phyloP scores from a whole-genome alignment of 306 rosid genomes.

The Inga laurina region DNA sequence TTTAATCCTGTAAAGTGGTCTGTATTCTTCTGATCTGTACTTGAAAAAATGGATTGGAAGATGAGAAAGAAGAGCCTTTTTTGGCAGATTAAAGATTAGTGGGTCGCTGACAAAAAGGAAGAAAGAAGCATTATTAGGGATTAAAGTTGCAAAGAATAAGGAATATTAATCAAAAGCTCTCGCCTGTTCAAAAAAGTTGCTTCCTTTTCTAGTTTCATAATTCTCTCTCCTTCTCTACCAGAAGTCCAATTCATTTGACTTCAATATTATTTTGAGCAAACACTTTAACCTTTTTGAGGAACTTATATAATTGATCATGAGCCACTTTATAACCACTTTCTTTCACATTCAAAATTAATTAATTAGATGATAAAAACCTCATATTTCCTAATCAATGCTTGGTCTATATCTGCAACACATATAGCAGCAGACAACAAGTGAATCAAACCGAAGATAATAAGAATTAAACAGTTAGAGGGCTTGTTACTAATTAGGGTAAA shows the following conservation, averaged over 20 bases:
- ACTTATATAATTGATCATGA: not conserved
- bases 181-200: slow-evolving; percentile 29
- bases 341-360: not conserved
- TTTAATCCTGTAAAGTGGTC: slow-evolving; percentile 40
- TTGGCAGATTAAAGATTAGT: not conserved
- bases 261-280: not conserved
- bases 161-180: slow-evolving; percentile 35
- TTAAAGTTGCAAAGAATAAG: not conserved
- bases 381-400: not conserved
- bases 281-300: not conserved
- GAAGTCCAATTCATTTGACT: not conserved
- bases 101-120: slow-evolving; percentile 3
- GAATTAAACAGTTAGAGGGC: not conserved
- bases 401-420: not conserved
- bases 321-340: not conserved
- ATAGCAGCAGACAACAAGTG: not conserved
- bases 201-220: slow-evolving; percentile 5
- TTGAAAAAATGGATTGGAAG: not conserved
- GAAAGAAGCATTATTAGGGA: not conserved
- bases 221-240: not conserved
- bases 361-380: not conserved
- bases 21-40: slow-evolving; percentile 18
- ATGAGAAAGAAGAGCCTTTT: not conserved
- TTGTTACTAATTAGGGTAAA: not conserved
- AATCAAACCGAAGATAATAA: not conserved